phyloP scores from a whole-genome alignment of 306 rosid species.

The Aeschynomene evenia region DNA sequence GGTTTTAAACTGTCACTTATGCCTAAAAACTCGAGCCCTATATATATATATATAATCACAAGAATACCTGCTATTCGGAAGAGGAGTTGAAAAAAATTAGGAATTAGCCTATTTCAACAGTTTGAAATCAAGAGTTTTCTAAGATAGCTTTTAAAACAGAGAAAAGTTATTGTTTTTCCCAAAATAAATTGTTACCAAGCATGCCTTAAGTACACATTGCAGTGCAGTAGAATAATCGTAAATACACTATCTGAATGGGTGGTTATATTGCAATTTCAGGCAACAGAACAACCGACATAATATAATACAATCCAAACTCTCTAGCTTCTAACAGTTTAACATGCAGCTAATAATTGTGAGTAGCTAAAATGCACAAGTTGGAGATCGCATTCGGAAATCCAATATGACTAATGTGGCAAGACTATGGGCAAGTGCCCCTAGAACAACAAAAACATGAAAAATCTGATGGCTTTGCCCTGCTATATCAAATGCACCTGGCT shows the following conservation, averaged over 20 bases:
- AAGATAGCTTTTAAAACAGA: too few species aligned
- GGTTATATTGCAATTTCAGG: background rate
- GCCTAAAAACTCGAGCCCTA: background rate
- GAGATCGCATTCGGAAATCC: slow-evolving; percentile 57
- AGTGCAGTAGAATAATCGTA: background rate
- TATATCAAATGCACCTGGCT: slow-evolving; percentile 75
- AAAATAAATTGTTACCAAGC: too few species aligned
- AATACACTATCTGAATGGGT: background rate
- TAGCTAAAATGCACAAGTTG: slow-evolving; percentile 45
- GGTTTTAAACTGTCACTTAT: background rate
- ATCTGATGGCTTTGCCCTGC: slow-evolving; percentile 92
- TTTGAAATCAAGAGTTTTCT: too few species aligned
- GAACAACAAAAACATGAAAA: slow-evolving; percentile 78
- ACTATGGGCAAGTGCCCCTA: slow-evolving; percentile 70
- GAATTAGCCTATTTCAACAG: too few species aligned
- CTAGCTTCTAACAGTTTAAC: background rate
- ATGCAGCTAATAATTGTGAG: background rate
- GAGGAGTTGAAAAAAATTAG: background rate
- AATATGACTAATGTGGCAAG: slow-evolving; percentile 60
- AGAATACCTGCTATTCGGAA: background rate
- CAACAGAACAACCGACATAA: background rate
- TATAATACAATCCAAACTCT: background rate
- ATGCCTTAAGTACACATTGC: background rate
- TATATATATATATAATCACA: too few species aligned
- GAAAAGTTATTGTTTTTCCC: too few species aligned